Base-by-base conservation (phyloP, 257 asterid genomes). In the Petrea volubilis region DNA sequence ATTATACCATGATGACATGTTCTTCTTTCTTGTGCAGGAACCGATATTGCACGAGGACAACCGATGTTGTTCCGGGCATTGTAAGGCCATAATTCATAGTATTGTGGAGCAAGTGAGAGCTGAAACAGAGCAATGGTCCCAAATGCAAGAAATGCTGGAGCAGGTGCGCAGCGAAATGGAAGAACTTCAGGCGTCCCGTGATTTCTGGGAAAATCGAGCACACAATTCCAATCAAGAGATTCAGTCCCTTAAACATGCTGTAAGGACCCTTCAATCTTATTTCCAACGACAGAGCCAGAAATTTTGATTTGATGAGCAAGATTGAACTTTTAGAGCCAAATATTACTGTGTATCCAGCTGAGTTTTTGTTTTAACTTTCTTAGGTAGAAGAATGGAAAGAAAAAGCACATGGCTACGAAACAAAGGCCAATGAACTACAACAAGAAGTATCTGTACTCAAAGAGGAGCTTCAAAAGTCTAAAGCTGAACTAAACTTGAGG, bases 71-170 rank as follows among this genome's bases (percentile, higher is more conserved):
- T 73, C 86, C 0, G 91, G 94, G 50, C 84, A 79, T 9, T 87
- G 94, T 76, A 87, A 85, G 68, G 83, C 72, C 10, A 62, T 87
- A 9, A 77, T 85, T 29, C 68, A 79, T 21, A 72, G 72, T 66
- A 81, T 87, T 3, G 77, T 87, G 14, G 91, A 87, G 55, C 94
- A 87, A 80, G 87, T 85, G 69, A 83, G 89, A 77, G 83, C 81
- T 10, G 94, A 87, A 79, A 81, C 89, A 7, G 91, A 87, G 31
- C 94, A 87, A 68, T 87, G 89, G 89, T 81, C 94, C 44, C 91
- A 87, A 53, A 87, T 87, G 91, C 94, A 87, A 68, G 88, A 53
- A 66, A 87, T 87, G 94, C 64, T 87, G 53, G 82, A 78, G 63
- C 83, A 81, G 72, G 90, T 87, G 24, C 72, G 91, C 47, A 77